Conservation (phyloP, 768 basidiomycete genomes). For the Mycena kentingensis region DNA sequence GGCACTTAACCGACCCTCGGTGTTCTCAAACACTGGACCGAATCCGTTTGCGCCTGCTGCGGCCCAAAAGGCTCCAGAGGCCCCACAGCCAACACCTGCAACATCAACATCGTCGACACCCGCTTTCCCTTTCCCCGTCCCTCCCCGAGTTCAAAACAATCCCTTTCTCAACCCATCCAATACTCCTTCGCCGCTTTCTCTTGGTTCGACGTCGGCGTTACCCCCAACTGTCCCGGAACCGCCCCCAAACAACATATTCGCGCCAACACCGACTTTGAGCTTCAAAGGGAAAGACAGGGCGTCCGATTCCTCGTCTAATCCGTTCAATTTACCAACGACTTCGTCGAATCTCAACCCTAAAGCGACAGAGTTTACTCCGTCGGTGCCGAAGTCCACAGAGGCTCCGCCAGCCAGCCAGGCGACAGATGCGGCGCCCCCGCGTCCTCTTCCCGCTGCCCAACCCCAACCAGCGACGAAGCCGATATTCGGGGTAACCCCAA, state of each 20-base stretch:
- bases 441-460: conserved; percentile 4
- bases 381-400: neutral
- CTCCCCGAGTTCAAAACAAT: conserved; percentile 21
- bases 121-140: conserved; percentile 12
- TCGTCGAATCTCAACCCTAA: conserved; percentile 14
- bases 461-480: conserved; percentile 13
- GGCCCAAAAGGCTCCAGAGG: neutral
- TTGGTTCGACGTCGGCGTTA: conserved; percentile 27
- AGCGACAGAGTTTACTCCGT: conserved; percentile 19
- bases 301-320: conserved; percentile 1
- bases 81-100: conserved; percentile 10
- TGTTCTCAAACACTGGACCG: conserved; percentile 20
- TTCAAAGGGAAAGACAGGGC: conserved; percentile 19
- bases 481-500: conserved; percentile 21
- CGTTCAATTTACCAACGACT: neutral
- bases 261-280: conserved; percentile 13
- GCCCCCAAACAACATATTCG: conserved; percentile 14
- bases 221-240: neutral
- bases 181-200: conserved; percentile 26
- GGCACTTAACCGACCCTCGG: conserved; percentile 27
- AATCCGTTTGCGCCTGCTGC: neutral
- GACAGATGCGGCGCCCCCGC: too few species aligned
- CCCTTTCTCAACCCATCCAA: conserved; percentile 13
- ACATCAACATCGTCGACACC: conserved; percentile 24
- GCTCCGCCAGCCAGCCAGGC: too few species aligned